phyloP scores from a whole-genome alignment of 148 eudicot species.

The Fagopyrum esculentum region DNA sequence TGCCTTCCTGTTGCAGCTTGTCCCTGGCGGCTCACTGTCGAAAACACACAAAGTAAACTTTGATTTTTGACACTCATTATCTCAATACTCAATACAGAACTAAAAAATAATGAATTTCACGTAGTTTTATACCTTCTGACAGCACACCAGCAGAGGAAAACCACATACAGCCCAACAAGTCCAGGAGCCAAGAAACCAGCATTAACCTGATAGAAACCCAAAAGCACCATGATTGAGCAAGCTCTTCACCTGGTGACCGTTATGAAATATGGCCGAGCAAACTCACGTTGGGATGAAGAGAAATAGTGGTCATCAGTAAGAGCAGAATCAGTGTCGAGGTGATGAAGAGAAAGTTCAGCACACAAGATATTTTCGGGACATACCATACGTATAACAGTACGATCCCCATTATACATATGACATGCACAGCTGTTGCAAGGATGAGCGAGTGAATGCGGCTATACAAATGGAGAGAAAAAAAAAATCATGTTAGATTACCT shows the following conservation, averaged over 20 bases:
- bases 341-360: slow-evolving; percentile 66
- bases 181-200: slow-evolving; percentile 76
- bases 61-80: background rate
- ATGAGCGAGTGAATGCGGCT: slow-evolving; percentile 53
- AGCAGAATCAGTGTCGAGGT: slow-evolving; percentile 72
- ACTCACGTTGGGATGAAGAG: slow-evolving; percentile 68
- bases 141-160: slow-evolving; percentile 88
- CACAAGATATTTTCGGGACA: slow-evolving; percentile 65
- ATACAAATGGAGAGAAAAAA: slow-evolving; percentile 14
- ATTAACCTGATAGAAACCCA: slow-evolving; percentile 40
- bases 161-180: slow-evolving; percentile 80
- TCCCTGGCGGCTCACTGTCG: slow-evolving; percentile 77
- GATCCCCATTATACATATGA: slow-evolving; percentile 54
- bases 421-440: slow-evolving; percentile 43
- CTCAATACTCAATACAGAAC: background rate
- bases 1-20: slow-evolving; percentile 49
- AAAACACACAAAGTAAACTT: background rate
- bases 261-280: background rate
- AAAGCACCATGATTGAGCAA: background rate
- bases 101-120: background rate
- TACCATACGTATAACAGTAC: slow-evolving; percentile 76
- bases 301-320: slow-evolving; percentile 75
- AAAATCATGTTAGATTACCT: background rate
- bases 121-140: slow-evolving; percentile 53
- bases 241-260: background rate